Percentiles rank a stretch among this genome's conserved stretches.
phyloP scores from a whole-genome alignment of 2,329 filamentous ascomycete genomes.

The Orbilia quercus region DNA sequence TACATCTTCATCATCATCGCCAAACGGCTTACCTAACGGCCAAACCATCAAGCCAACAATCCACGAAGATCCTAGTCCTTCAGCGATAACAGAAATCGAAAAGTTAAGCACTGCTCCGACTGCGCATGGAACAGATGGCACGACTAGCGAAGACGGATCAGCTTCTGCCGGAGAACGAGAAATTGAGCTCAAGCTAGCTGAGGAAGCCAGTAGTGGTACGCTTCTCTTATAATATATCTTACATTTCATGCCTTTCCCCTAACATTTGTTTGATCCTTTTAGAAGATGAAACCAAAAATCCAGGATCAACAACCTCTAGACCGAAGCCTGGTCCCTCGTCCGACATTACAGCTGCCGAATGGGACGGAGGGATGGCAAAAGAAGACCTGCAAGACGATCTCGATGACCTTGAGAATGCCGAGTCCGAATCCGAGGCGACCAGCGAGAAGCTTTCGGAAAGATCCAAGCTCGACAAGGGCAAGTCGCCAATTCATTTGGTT shows the following conservation, averaged over 20 bases:
- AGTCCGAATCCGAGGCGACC: constrained; percentile 43
- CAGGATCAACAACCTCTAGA: constrained; percentile 13
- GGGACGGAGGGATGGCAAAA: constrained; percentile 55
- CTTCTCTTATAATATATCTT: background rate
- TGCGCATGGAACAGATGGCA: constrained; percentile 21
- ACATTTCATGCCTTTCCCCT: background rate
- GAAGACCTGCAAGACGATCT: constrained; percentile 53
- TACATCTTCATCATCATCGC: constrained; percentile 8
- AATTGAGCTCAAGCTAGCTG: constrained; percentile 22
- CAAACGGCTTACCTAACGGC: constrained; percentile 17
- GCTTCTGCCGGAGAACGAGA: constrained; percentile 25
- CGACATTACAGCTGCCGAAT: constrained; percentile 52
- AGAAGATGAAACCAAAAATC: constrained; percentile 20
- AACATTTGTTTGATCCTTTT: background rate
- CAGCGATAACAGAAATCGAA: constrained; percentile 18
- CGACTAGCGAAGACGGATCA: constrained; percentile 11
- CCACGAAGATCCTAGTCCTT: background rate
- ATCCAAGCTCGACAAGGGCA: constrained; percentile 47
- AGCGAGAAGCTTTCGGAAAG: constrained; percentile 32
- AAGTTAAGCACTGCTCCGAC: constrained; percentile 9
- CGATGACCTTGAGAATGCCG: constrained; percentile 52
- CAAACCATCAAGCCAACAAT: constrained; percentile 20
- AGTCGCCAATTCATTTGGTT: constrained; percentile 39
- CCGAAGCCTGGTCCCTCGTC: constrained; percentile 53
- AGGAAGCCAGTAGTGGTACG: constrained; percentile 35